Evolutionary conservation across 768 basidiomycete species (phyloP).

Genomic region (Tulasnella sp.): DNA sequence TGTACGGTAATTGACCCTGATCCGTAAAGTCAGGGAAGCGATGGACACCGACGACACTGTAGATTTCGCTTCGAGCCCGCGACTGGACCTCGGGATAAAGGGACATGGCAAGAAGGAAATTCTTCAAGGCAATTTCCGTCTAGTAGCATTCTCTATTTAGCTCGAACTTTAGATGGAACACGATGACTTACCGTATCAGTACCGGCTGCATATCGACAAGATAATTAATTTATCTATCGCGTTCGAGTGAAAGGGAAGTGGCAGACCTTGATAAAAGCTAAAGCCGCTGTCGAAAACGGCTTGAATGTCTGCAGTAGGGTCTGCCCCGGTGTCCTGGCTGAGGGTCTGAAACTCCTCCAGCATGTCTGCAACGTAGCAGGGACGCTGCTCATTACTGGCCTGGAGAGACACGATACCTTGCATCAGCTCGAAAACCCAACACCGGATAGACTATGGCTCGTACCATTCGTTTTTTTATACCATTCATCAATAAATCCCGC

Average conservation of each 20-base stretch:
- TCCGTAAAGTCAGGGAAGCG: background rate
- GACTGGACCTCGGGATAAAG: conserved; percentile 5
- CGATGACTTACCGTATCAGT: background rate
- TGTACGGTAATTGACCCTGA: background rate
- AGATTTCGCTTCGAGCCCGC: conserved; percentile 1
- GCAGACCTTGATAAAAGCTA: background rate
- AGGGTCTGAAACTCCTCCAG: background rate
- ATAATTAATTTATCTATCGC: no score
- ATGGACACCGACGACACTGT: background rate
- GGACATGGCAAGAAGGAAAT: conserved; percentile 14
- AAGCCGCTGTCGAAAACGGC: background rate
- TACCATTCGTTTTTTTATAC: no score
- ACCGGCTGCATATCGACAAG: background rate
- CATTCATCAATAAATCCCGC: no score
- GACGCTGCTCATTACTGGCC: background rate
- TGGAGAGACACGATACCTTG: background rate
- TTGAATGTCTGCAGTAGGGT: background rate
- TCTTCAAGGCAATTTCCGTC: background rate
- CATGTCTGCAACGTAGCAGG: background rate
- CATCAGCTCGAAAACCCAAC: no score
- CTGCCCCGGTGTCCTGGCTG: background rate
- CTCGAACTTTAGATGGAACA: no score
- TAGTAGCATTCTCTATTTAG: no score
- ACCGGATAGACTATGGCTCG: no score
- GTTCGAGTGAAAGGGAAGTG: no score